A percentile compares a stretch with the other conserved stretches of the same genome.
Evolutionary conservation across 306 rosid genomes (phyloP).

Genomic region (Mucuna pruriens): DNA sequence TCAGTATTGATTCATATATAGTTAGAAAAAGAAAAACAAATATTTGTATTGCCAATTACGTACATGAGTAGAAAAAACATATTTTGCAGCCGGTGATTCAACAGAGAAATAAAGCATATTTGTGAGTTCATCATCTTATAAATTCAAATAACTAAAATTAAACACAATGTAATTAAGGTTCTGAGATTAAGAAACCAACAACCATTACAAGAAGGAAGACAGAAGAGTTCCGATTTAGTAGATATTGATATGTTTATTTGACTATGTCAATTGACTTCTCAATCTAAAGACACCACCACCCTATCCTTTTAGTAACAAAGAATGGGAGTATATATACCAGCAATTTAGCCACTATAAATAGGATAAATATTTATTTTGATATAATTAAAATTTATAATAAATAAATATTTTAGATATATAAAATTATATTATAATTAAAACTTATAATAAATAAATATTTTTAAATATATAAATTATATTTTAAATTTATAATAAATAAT

Average conservation of each 20-base stretch:
- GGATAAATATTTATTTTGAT: too few relatives aligned
- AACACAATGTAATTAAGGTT: neutral
- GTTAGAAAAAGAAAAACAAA: neutral
- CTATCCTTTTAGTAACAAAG: neutral
- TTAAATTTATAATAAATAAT: too few relatives aligned
- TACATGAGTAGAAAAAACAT: neutral
- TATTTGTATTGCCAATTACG: constrained; percentile 15
- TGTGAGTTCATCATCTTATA: constrained; percentile 2
- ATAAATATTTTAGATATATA: too few relatives aligned
- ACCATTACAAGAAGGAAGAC: neutral
- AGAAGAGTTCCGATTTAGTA: too few relatives aligned
- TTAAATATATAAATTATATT: too few relatives aligned
- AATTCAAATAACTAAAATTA: neutral
- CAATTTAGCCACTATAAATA: too few relatives aligned
- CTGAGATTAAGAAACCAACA: neutral
- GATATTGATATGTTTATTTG: neutral
- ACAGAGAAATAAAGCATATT: constrained; percentile 29
- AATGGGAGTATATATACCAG: too few relatives aligned
- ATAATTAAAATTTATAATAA: too few relatives aligned
- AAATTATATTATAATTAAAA: too few relatives aligned
- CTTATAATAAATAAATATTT: too few relatives aligned
- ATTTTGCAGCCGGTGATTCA: constrained; percentile 23
- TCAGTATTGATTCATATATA: constrained; percentile 13
- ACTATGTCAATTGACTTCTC: neutral
- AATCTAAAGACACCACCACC: neutral